Evolutionary conservation across 345 rosid species (phyloP).

Genomic region (Salix caprea): DNA sequence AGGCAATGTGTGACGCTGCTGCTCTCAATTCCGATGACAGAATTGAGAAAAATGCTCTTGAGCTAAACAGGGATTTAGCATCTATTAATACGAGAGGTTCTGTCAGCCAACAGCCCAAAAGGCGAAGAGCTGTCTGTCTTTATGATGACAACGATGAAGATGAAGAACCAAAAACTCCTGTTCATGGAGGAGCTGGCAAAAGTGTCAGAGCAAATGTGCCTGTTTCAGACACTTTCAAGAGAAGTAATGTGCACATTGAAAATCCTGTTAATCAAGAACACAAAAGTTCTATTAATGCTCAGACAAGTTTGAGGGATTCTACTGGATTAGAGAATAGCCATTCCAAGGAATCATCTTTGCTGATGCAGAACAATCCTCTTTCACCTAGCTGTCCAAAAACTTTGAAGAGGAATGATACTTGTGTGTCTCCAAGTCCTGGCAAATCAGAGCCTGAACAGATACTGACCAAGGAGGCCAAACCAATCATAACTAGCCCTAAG

Average conservation of each 20-base stretch:
- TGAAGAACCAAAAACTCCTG: conserved; percentile 74
- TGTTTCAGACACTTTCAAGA: conserved; percentile 33
- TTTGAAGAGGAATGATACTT: conserved; percentile 23
- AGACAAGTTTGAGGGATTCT: conserved; percentile 30
- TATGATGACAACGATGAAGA: conserved; percentile 61
- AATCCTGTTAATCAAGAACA: conserved; percentile 10
- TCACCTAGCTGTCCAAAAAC: conserved; percentile 20
- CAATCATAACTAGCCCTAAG: conserved; percentile 42
- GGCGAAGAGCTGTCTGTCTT: conserved; percentile 71
- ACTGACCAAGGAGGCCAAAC: conserved; percentile 37
- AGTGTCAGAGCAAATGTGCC: conserved; percentile 29
- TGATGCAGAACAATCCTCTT: conserved; percentile 25
- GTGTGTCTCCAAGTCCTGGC: conserved; percentile 29
- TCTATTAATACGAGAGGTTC: conserved; percentile 32
- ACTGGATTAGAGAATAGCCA: conserved; percentile 26
- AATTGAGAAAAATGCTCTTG: conserved; percentile 33
- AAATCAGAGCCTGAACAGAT: conserved; percentile 37
- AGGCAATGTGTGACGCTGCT: conserved; percentile 54
- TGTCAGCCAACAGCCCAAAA: conserved; percentile 45
- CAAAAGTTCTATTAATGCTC: conserved; percentile 25
- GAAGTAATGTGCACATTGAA: conserved; percentile 17
- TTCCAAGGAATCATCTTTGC: conserved; percentile 30
- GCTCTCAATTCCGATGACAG: conserved; percentile 38
- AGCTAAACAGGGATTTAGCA: conserved; percentile 35
- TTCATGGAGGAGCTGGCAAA: conserved; percentile 52